phyloP scores from a whole-genome alignment of 305 asterid species.

The Fraxinus dipetala region DNA sequence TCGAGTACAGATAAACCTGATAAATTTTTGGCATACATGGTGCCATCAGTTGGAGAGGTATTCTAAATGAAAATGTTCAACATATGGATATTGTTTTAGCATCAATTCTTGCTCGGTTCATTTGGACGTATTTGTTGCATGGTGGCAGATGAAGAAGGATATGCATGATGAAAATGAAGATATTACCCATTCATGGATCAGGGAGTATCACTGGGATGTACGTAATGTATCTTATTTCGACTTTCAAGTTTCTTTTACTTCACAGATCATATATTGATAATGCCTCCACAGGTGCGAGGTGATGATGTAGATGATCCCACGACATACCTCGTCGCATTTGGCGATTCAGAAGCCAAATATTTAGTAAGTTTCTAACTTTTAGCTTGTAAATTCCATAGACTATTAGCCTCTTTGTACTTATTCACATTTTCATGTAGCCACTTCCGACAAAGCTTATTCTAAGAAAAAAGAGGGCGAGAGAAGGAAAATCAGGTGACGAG shows the following conservation, averaged over 20 bases:
- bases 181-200: slow-evolving; percentile 78
- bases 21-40: slow-evolving; percentile 92
- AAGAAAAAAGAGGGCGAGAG: slow-evolving; percentile 86
- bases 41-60: slow-evolving; percentile 73
- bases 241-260: background rate
- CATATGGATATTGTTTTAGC: background rate
- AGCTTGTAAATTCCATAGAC: background rate
- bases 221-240: slow-evolving; percentile 24
- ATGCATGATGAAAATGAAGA: slow-evolving; percentile 83
- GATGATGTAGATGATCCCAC: slow-evolving; percentile 81
- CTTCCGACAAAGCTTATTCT: slow-evolving; percentile 85
- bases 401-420: slow-evolving; percentile 13
- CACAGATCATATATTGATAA: slow-evolving; percentile 16
- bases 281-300: slow-evolving; percentile 63
- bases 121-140: slow-evolving; percentile 24
- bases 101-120: background rate
- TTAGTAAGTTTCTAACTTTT: slow-evolving; percentile 41
- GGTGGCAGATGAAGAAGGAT: slow-evolving; percentile 78
- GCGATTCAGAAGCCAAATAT: slow-evolving; percentile 66
- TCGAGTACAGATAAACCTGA: slow-evolving; percentile 60
- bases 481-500: slow-evolving; percentile 78
- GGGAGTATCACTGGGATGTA: slow-evolving; percentile 96
- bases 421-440: slow-evolving; percentile 43
- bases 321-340: slow-evolving; percentile 72
- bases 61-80: background rate